These are phyloP conservation scores for Colletotrichum camelliae DNA, from an alignment of 2,329 filamentous ascomycete genomes.

Conservation along the genomic window DNA sequence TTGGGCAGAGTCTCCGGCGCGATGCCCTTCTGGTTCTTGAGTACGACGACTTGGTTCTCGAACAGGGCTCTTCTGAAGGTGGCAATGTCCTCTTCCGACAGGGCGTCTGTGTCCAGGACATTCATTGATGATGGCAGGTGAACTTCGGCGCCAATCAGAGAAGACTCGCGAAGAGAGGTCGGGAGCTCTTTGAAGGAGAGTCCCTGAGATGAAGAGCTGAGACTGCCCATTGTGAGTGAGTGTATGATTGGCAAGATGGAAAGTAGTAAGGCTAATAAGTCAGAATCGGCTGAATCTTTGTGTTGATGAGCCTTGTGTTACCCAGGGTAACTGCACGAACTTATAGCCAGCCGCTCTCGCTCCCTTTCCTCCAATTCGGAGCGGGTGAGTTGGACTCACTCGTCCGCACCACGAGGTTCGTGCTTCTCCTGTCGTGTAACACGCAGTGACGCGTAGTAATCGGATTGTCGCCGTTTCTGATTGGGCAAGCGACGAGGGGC, in stretches of 20 bases:
- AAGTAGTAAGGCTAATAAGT: neutral
- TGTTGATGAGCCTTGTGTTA: neutral
- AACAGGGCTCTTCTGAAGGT: neutral
- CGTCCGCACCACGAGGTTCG: neutral
- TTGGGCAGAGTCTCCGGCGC: neutral
- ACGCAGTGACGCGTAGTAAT: neutral
- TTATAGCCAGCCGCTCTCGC: neutral
- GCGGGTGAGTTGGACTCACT: neutral
- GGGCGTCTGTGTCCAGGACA: neutral
- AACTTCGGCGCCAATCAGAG: neutral
- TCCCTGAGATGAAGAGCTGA: neutral
- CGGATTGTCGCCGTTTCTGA: neutral
- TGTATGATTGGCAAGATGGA: neutral
- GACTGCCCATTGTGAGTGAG: neutral
- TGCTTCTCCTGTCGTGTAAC: neutral
- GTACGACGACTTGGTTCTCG: neutral
- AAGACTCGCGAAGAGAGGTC: neutral
- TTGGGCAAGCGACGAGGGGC: neutral
- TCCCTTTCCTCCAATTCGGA: neutral
- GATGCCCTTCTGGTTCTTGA: neutral
- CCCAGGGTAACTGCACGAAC: neutral
- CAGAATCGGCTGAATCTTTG: fast-evolving
- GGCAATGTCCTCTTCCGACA: neutral
- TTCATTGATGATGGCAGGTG: neutral
- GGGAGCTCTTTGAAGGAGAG: neutral